Conservation (phyloP, 306 rosid genomes). For the Mucuna pruriens region DNA sequence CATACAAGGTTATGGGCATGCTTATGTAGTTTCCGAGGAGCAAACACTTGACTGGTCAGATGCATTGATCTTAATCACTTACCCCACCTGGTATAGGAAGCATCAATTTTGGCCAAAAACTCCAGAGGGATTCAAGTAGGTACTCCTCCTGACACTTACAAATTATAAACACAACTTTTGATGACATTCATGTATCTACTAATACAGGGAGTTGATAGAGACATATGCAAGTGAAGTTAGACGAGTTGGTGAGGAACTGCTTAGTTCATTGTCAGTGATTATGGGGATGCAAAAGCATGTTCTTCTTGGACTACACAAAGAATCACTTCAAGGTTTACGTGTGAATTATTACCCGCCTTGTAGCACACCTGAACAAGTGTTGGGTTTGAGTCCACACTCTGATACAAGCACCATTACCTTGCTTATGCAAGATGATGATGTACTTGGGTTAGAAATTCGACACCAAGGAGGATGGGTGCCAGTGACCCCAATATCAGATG, state of each 20-base stretch:
- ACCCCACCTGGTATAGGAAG: constrained; percentile 35
- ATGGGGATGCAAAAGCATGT: constrained; percentile 49
- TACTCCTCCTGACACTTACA: background rate
- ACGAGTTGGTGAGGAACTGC: constrained; percentile 41
- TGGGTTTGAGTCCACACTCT: constrained; percentile 57
- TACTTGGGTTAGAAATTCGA: constrained; percentile 47
- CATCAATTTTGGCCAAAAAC: constrained; percentile 47
- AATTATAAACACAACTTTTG: background rate
- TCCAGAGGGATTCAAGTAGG: constrained; percentile 43
- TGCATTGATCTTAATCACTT: constrained; percentile 21
- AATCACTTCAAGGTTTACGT: constrained; percentile 25
- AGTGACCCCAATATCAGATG: constrained; percentile 37
- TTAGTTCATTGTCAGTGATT: constrained; percentile 37
- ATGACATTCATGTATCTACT: background rate
- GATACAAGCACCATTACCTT: constrained; percentile 53
- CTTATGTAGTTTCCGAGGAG: constrained; percentile 42
- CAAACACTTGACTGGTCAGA: constrained; percentile 53
- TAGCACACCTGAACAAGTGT: constrained; percentile 46
- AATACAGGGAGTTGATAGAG: constrained; percentile 44
- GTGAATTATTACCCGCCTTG: constrained; percentile 57
- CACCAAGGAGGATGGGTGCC: constrained; percentile 53
- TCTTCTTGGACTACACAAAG: constrained; percentile 47
- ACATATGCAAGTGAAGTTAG: constrained; percentile 35
- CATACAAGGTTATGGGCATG: constrained; percentile 51
- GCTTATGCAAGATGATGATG: constrained; percentile 51